Conservation (phyloP, 345 rosid genomes). For the Populus simonii region DNA sequence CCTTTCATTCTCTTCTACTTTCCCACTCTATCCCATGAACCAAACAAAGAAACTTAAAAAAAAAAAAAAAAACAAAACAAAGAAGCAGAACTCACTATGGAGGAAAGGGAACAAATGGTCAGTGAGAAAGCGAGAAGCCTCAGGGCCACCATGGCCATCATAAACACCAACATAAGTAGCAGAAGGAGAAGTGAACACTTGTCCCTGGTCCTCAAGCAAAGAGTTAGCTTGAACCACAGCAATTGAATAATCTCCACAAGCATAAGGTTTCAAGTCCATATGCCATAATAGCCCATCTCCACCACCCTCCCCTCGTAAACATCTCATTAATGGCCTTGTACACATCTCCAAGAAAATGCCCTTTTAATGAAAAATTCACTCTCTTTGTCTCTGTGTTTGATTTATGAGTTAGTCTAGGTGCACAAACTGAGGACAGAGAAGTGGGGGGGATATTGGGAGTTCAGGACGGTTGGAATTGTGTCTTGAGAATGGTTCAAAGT, state of each 20-base stretch:
- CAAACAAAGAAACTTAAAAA: neutral
- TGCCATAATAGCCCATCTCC: conserved; percentile 53
- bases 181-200: conserved; percentile 59
- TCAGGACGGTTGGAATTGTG: neutral
- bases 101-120: conserved; percentile 45
- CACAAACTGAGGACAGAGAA: neutral
- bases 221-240: conserved; percentile 70
- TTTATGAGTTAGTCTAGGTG: no score
- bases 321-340: conserved; percentile 36
- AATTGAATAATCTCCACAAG: conserved; percentile 57
- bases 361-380: neutral
- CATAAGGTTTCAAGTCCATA: conserved; percentile 52
- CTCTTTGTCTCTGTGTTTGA: no score
- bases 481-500: conserved; percentile 27
- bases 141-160: conserved; percentile 75
- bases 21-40: neutral
- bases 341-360: conserved; percentile 35
- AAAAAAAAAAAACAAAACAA: neutral
- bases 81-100: conserved; percentile 28
- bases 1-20: no score
- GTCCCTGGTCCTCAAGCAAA: conserved; percentile 58
- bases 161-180: conserved; percentile 63
- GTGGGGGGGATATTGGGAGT: neutral
- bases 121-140: conserved; percentile 57
- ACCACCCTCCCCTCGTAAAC: conserved; percentile 38